Evolutionary conservation across 495 filamentous ascomycete species (phyloP), one percentile per base, ranked within the genome.

Genomic region (Sporormia fimetaria): DNA sequence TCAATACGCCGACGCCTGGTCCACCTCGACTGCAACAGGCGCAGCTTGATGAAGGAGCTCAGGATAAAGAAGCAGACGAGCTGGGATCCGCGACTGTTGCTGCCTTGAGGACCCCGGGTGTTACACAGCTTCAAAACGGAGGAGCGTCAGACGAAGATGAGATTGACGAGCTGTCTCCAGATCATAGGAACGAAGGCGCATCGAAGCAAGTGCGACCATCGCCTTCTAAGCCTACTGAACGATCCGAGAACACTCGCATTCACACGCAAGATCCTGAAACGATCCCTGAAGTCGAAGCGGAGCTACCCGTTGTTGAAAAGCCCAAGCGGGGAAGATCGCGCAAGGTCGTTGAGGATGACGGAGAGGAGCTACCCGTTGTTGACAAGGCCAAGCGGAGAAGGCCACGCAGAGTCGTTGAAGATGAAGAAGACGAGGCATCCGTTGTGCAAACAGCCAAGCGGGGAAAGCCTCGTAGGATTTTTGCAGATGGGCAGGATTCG

Each of bases 121-220:
- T 27, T 10, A 5, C n/a, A 5, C 37, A 39, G 1, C 8, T 24
- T 9, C 2, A 32, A 12, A 11, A 9, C 21, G 8, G 44, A 17
- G 12, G 35, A 35, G 4, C 8, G 12, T 8, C n/a, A 30, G 27
- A 25, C 15, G 24, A 33, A 23, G 15, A 36, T 3, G 39, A 39
- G 1, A 14, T 42, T 10, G 49, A 52, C 28, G 49, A 52, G 20
- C 28, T 53, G 10, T 53, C 49, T 18, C 34, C 49, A 24, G 23
- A 21, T 10, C 26, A 26, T n/a, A n/a, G n/a, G n/a, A n/a, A n/a
- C n/a, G n/a, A n/a, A n/a, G n/a, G n/a, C n/a, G n/a, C n/a, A n/a
- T n/a, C n/a, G n/a, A n/a, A n/a, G n/a, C n/a, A n/a, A 11, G 3
- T 12, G 4, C 25, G 14, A 17, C 27, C 27, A 25, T 18, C 5